These are phyloP conservation scores for Rubroshorea leprosula DNA, from an alignment of 345 rosid species.

Conservation along the genomic window DNA sequence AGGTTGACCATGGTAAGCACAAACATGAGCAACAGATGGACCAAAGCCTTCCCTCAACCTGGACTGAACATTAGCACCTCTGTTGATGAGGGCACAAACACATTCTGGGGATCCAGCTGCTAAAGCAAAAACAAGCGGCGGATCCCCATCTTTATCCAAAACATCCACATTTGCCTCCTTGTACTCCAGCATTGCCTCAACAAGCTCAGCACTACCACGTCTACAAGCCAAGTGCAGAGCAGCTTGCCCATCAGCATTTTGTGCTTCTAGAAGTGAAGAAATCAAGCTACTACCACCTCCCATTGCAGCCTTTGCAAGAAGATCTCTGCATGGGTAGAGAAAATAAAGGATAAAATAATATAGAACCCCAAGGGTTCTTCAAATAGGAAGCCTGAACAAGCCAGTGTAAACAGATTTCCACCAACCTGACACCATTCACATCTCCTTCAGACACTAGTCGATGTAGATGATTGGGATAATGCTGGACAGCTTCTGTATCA, in stretches of 20 bases:
- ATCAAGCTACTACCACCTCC: constrained; percentile 46
- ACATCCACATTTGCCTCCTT: constrained; percentile 71
- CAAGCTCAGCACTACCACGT: constrained; percentile 87
- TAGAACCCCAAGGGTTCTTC: constrained; percentile 12
- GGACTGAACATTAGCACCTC: constrained; percentile 79
- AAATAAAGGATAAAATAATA: constrained; percentile 7
- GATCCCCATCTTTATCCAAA: constrained; percentile 92
- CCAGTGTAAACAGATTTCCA: constrained; percentile 12
- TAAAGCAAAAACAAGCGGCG: constrained; percentile 96
- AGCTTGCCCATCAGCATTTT: constrained; percentile 87
- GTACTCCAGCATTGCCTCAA: constrained; percentile 66
- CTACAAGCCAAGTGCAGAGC: constrained; percentile 97
- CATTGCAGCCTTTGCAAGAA: constrained; percentile 68
- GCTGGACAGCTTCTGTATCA: constrained; percentile 45
- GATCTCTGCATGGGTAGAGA: constrained; percentile 41
- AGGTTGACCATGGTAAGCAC: constrained; percentile 98
- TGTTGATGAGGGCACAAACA: constrained; percentile 75
- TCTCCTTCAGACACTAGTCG: constrained; percentile 76
- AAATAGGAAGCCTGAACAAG: constrained; percentile 6
- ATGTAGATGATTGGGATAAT: constrained; percentile 60
- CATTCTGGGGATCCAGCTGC: constrained; percentile 98
- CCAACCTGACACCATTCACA: constrained; percentile 73
- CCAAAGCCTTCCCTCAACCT: constrained; percentile 85
- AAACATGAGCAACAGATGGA: constrained; percentile 94
- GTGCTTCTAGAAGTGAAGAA: constrained; percentile 65